A percentile compares a stretch with the other conserved stretches of the same genome.
These are phyloP conservation scores for Filobasidium uniguttulatum DNA, from an alignment of 1,284 basidiomycete genomes.

Conservation along the genomic window DNA sequence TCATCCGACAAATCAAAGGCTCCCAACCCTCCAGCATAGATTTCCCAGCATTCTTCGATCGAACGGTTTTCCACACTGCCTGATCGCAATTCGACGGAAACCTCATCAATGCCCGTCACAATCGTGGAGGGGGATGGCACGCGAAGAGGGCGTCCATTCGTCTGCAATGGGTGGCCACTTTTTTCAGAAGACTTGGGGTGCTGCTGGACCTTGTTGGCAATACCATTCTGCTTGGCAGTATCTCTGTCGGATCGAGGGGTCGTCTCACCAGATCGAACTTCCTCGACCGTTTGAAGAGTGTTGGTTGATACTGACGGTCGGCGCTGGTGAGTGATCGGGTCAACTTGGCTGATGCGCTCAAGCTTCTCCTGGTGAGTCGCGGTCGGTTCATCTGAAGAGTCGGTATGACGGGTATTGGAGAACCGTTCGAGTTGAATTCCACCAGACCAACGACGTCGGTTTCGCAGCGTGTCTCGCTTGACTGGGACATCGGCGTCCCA, in stretches of 20 bases:
- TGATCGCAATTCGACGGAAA: slow-evolving; percentile 1
- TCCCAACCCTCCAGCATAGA: slow-evolving; percentile 66
- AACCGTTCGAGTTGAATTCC: slow-evolving; percentile 19
- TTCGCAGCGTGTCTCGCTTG: slow-evolving; percentile 12
- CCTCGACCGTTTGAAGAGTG: not conserved
- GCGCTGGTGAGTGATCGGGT: slow-evolving; percentile 16
- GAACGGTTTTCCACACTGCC: slow-evolving; percentile 39
- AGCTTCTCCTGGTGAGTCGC: slow-evolving; percentile 5
- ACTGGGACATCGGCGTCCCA: slow-evolving; percentile 24
- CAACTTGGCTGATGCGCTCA: slow-evolving; percentile 10
- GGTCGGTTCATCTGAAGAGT: slow-evolving; percentile 8
- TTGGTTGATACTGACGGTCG: slow-evolving; percentile 5
- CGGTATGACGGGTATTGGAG: slow-evolving; percentile 14
- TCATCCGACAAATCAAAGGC: slow-evolving; percentile 64
- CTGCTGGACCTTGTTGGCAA: not conserved
- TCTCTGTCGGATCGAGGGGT: slow-evolving; percentile 9
- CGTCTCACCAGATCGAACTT: slow-evolving; percentile 8
- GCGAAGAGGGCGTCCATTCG: slow-evolving; percentile 20
- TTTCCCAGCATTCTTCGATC: slow-evolving; percentile 68
- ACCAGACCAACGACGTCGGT: slow-evolving; percentile 22
- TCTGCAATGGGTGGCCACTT: slow-evolving; percentile 20
- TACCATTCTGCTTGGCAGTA: too few species aligned
- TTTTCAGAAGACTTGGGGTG: slow-evolving; percentile 13
- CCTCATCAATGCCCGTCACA: not conserved
- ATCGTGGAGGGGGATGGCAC: slow-evolving; percentile 12